These are phyloP conservation scores for Ogataea zsoltii DNA, from an alignment of 805 yeast genomes.

Conservation along the genomic window DNA sequence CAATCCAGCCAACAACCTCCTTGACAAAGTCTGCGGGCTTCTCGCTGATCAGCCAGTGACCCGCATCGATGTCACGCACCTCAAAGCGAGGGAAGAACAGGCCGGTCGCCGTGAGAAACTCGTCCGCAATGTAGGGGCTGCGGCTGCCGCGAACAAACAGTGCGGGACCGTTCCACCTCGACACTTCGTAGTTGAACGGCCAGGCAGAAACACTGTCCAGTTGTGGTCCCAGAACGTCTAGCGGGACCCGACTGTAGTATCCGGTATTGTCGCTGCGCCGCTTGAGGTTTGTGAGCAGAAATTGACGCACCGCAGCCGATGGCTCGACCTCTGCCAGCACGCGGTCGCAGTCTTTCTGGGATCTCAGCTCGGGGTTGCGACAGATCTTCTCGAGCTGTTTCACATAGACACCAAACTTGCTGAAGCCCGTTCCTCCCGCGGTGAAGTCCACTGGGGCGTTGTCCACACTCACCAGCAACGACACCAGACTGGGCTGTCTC, in stretches of 20 bases:
- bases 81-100: constrained; percentile 77
- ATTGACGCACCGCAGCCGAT: constrained; percentile 64
- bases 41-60: constrained; percentile 93
- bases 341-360: constrained; percentile 67
- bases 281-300: constrained; percentile 66
- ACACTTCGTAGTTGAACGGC: constrained; percentile 61
- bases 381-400: constrained; percentile 59
- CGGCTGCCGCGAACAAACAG: constrained; percentile 78
- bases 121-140: constrained; percentile 82
- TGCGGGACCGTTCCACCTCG: constrained; percentile 68
- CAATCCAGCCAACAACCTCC: constrained; percentile 61
- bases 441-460: constrained; percentile 80
- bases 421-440: constrained; percentile 39
- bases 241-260: constrained; percentile 61
- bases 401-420: constrained; percentile 66
- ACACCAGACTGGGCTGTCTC: constrained; percentile 60
- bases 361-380: constrained; percentile 43
- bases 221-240: constrained; percentile 64
- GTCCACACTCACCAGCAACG: constrained; percentile 75
- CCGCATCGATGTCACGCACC: constrained; percentile 72
- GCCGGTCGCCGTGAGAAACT: constrained; percentile 70
- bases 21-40: constrained; percentile 76
- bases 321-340: constrained; percentile 64
- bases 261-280: constrained; percentile 41
- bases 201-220: constrained; percentile 72